Evolutionary conservation across 2,329 filamentous ascomycete species (phyloP), one percentile per base, ranked within the genome.

Genomic region (Sarocladium brachiariae): DNA sequence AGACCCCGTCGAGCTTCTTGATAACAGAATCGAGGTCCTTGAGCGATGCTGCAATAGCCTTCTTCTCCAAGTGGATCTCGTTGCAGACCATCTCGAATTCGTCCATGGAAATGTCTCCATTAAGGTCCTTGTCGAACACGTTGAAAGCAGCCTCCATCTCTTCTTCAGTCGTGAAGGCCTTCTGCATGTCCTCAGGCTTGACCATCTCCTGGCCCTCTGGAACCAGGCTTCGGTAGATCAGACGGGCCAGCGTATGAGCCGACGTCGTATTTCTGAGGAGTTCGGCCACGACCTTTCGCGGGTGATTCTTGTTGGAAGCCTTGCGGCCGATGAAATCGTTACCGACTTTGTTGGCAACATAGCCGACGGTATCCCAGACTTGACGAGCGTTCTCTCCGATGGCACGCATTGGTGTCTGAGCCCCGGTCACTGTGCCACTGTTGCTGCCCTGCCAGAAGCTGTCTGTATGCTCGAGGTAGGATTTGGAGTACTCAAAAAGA

Each of bases 11-110:
- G 2, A 97, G 81, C 67, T 95, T 95, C 56, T 84, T 80, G 45
- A 96, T 90, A 14, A 97, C 92, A 0, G 89, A 95, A 67, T 97
- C 92, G 11, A 97, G 73, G 70, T 97, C 92, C 68, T 96, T 96
- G 53, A 97, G 74, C 0, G 91, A 96, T 1, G 91, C 92, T 0
- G 90, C 92, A 58, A 97, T 96, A 7, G 90, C 89, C 66, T 96
- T 97, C 63, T 92, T 87, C 71, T 97, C 92, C 14, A 92, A 81
- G 31, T 92, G 90, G 56, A 96, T 93, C 63, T 97, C 92, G 49
- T 95, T 91, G 67, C 89, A 95, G 21, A 95, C 90, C 19, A 88
- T 83, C 66, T 96, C 91, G 19, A 97, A 79, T 64, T 96, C 92
- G 61, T 96, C 89, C 80, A 96, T 90, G 1, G 88, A 95, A 47